phyloP scores from a whole-genome alignment of 176 grass and related monocot genomes.

The Typha latifolia region DNA sequence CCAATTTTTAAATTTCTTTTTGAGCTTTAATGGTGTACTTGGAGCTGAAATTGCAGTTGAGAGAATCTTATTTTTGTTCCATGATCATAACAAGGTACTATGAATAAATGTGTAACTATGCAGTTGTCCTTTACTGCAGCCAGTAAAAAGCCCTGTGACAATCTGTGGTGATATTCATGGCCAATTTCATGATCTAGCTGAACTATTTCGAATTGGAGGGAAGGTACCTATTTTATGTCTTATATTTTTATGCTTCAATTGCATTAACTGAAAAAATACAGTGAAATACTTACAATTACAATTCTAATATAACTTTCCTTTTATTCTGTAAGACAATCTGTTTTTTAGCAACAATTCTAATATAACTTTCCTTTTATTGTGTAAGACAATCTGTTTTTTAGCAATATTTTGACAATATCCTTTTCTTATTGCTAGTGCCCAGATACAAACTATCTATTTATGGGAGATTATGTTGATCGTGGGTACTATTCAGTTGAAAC shows the following conservation, averaged over 20 bases:
- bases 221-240: conserved; percentile 46
- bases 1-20: neutral
- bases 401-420: conserved; percentile 15
- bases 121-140: conserved; percentile 30
- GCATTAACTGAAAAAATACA: neutral
- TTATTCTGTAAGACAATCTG: neutral
- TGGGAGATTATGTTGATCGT: conserved; percentile 99
- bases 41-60: neutral
- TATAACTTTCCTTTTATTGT: neutral
- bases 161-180: conserved; percentile 99
- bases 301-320: conserved; percentile 1
- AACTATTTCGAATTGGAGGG: conserved; percentile 93
- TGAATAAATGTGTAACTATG: neutral
- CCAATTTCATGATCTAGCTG: conserved; percentile 97
- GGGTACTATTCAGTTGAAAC: conserved; percentile 98
- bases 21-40: neutral
- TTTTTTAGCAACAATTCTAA: conserved; percentile 8
- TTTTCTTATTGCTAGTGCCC: conserved; percentile 55
- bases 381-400: neutral
- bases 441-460: conserved; percentile 98
- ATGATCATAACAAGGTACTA: neutral
- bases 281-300: neutral
- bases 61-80: neutral
- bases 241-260: neutral
- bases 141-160: conserved; percentile 93